Evolutionary conservation across 1,284 basidiomycete genomes (phyloP).

Genomic region (Moniliophthora roreri): DNA sequence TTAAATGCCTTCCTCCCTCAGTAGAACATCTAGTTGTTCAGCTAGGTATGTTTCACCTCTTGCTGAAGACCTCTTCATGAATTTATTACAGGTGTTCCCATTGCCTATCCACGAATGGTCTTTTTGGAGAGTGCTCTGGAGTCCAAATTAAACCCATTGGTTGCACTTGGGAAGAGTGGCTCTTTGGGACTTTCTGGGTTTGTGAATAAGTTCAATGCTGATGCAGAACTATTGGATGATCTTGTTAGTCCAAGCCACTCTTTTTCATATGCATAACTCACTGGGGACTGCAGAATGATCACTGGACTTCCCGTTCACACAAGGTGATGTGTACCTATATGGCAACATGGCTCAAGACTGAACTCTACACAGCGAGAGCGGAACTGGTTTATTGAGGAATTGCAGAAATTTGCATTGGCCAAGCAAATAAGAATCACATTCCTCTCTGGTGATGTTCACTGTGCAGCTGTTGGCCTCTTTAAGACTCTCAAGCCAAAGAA

Average conservation of each 20-base stretch:
- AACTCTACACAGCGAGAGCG: slow-evolving; percentile 70
- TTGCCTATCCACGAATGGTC: slow-evolving; percentile 92
- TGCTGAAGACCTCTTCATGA: neutral
- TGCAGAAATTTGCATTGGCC: slow-evolving; percentile 68
- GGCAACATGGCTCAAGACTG: too few species aligned
- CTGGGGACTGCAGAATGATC: slow-evolving; percentile 83
- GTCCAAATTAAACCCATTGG: slow-evolving; percentile 81
- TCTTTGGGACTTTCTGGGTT: slow-evolving; percentile 73
- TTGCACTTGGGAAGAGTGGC: slow-evolving; percentile 65
- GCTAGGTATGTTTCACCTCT: slow-evolving; percentile 47
- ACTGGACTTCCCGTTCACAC: slow-evolving; percentile 84
- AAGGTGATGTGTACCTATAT: too few species aligned
- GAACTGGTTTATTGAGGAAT: slow-evolving; percentile 83
- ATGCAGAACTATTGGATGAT: slow-evolving; percentile 91
- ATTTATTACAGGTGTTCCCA: slow-evolving; percentile 57
- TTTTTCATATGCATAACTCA: neutral
- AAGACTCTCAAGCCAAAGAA: slow-evolving; percentile 66
- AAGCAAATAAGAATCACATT: slow-evolving; percentile 76
- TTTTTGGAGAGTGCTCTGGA: slow-evolving; percentile 81
- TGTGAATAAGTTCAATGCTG: slow-evolving; percentile 90
- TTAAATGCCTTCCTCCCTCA: slow-evolving; percentile 54
- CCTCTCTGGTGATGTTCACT: slow-evolving; percentile 91
- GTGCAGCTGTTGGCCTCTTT: slow-evolving; percentile 78
- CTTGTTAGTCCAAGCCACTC: slow-evolving; percentile 46
- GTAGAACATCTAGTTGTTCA: slow-evolving; percentile 85